Evolutionary conservation across 345 rosid genomes (phyloP), one percentile per base, ranked within the genome.

Genomic region (Salix purpurea): DNA sequence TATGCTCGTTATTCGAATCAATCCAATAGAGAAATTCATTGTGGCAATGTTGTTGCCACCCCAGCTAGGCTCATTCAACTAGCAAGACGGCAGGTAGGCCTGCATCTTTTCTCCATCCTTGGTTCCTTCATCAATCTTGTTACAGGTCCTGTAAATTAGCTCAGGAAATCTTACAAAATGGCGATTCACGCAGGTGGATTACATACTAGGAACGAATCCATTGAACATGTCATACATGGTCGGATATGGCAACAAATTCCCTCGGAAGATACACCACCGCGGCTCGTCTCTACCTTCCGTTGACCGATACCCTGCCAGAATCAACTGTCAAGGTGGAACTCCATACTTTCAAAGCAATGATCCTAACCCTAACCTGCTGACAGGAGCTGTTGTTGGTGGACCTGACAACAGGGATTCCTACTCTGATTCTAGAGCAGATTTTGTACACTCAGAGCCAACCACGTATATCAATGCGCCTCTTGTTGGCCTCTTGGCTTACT

Each of bases 401-500:
- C 82, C 82, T 24, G 70, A 32, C 37, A 11, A 34, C 0, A 23
- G 69, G 8, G 82, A 79, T 62, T 60, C 74, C 15, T 79, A 79
- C n/a, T 6, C 40, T 56, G 94, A 88, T 70, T 83, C 84, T 9
- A 74, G 89, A 83, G 75, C 84, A 13, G 89, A 87, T 80, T 87
- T 89, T 74, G 54, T 11, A 12, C 72, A 85, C 24, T 82, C 93
- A 0, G 93, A 91, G 74, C 93, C 96, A 16, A 88, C 91, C 4
- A 88, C 96, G 1, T 88, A 87, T 65, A 84, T 88, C 8, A 88
- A 87, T 74, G 91, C 92, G 6, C 91, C 92, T 9, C 78, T 90
- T 19, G 92, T 90, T 68, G 96, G 94, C 44, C 83, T 88, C 15
- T 70, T 90, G 81, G 93, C 93, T 60, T 87, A 84, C 79, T 90